Percentiles rank a stretch among this genome's conserved stretches.
Evolutionary conservation across 2,329 filamentous ascomycete genomes (phyloP).

Genomic region (Aspergillus sp.): DNA sequence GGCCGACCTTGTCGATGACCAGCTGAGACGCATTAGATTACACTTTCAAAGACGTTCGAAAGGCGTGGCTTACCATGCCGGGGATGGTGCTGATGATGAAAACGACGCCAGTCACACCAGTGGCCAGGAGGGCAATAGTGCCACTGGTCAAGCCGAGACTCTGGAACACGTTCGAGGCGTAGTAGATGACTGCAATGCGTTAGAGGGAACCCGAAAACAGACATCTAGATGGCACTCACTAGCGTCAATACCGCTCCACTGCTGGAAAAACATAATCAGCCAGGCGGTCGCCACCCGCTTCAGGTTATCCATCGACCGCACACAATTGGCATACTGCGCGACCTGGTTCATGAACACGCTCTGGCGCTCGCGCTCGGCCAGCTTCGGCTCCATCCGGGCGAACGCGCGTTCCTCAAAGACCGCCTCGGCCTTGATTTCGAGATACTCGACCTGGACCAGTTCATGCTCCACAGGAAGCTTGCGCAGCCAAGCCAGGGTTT

Average conservation of each 20-base stretch:
- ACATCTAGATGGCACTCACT: constrained; percentile 16
- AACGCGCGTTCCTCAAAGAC: constrained; percentile 46
- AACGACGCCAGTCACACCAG: constrained; percentile 34
- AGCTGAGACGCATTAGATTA: constrained; percentile 11
- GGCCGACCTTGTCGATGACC: constrained; percentile 28
- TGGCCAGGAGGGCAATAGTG: constrained; percentile 33
- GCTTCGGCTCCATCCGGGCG: constrained; percentile 45
- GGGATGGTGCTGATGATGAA: constrained; percentile 32
- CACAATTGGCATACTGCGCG: constrained; percentile 51
- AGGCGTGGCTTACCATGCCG: constrained; percentile 27
- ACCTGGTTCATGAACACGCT: constrained; percentile 47
- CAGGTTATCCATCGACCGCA: constrained; percentile 51
- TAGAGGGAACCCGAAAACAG: too few relatives aligned
- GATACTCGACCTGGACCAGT: constrained; percentile 44
- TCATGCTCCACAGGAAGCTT: constrained; percentile 34
- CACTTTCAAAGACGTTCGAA: not conserved
- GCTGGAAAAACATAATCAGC: constrained; percentile 51
- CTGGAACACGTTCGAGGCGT: constrained; percentile 37
- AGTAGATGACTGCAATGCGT: constrained; percentile 38
- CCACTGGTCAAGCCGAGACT: constrained; percentile 34
- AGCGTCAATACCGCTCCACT: constrained; percentile 46
- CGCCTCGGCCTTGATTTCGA: constrained; percentile 49
- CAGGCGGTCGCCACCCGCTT: constrained; percentile 47
- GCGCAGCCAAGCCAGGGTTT: constrained; percentile 25
- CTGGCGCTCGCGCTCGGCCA: constrained; percentile 31